Percentiles rank a stretch among this genome's conserved stretches.
Conservation (phyloP, 169 alveolate genomes). For the Plasmodium chabaudi region DNA sequence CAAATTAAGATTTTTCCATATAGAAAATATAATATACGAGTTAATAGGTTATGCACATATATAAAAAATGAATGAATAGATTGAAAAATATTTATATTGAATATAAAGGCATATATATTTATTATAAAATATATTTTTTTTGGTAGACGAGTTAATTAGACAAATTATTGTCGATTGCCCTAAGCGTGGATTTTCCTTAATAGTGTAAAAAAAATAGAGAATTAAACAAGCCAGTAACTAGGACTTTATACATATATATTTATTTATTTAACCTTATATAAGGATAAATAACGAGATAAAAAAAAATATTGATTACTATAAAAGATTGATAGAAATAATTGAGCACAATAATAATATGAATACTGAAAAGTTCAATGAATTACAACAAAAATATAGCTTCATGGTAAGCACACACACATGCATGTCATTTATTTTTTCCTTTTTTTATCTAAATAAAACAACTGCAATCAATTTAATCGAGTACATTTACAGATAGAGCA, state of each 20-base stretch:
- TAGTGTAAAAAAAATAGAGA: constrained; percentile 17
- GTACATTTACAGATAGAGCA: constrained; percentile 31
- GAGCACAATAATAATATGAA: constrained; percentile 72
- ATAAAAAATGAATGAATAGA: background rate
- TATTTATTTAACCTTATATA: background rate
- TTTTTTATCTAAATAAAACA: background rate
- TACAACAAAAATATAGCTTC: constrained; percentile 4
- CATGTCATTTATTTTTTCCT: background rate
- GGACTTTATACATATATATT: background rate
- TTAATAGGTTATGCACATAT: constrained; percentile 30
- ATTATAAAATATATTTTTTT: constrained; percentile 3
- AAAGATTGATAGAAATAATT: constrained; percentile 52
- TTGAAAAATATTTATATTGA: background rate
- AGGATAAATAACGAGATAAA: constrained; percentile 57
- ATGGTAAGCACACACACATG: constrained; percentile 1
- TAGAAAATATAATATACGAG: constrained; percentile 59
- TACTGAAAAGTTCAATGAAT: constrained; percentile 28
- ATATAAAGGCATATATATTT: background rate
- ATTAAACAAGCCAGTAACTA: too few relatives aligned
- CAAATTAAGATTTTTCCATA: constrained; percentile 47
- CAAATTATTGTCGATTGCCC: constrained; percentile 52
- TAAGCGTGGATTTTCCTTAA: constrained; percentile 58
- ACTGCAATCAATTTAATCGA: background rate
- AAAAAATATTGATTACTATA: constrained; percentile 51
- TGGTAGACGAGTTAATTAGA: constrained; percentile 52